Conservation (phyloP, 192 early-diverging fungal species). For the Podila minutissima region DNA sequence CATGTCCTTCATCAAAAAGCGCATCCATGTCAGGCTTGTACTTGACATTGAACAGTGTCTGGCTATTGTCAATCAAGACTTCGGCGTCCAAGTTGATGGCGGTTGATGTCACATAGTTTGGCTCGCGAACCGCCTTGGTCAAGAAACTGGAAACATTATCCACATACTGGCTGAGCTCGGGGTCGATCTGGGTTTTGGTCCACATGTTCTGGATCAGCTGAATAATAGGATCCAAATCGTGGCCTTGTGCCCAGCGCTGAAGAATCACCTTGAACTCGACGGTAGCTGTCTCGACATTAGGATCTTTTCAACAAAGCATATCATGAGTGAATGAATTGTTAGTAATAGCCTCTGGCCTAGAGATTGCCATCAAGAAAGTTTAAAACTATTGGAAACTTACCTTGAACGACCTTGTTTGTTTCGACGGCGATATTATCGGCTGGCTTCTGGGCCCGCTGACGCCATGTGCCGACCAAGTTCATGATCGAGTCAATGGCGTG, state of each 20-base stretch:
- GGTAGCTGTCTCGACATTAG: constrained; percentile 32
- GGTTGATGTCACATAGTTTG: constrained; percentile 36
- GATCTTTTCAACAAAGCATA: constrained; percentile 8
- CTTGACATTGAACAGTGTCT: constrained; percentile 20
- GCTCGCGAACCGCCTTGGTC: constrained; percentile 38
- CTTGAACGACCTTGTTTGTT: constrained; percentile 18
- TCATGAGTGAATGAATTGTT: not conserved
- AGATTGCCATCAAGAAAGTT: not conserved
- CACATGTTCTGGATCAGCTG: constrained; percentile 30
- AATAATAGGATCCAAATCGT: constrained; percentile 49
- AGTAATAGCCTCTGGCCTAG: not conserved
- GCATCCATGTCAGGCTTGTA: constrained; percentile 34
- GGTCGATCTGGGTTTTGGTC: constrained; percentile 20
- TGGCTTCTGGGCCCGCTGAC: constrained; percentile 14
- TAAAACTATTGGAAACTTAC: not conserved
- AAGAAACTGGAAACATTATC: constrained; percentile 23
- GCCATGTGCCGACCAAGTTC: constrained; percentile 39
- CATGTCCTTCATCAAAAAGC: constrained; percentile 21
- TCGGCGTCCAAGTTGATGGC: constrained; percentile 29
- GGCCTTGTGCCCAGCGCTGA: constrained; percentile 55
- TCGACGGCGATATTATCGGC: constrained; percentile 7
- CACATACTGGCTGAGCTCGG: constrained; percentile 37
- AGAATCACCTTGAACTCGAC: constrained; percentile 51
- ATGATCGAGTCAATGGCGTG: constrained; percentile 44
- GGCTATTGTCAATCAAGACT: constrained; percentile 28